Base-by-base conservation (phyloP, 306 rosid species). In the Casuarina equisetifolia region DNA sequence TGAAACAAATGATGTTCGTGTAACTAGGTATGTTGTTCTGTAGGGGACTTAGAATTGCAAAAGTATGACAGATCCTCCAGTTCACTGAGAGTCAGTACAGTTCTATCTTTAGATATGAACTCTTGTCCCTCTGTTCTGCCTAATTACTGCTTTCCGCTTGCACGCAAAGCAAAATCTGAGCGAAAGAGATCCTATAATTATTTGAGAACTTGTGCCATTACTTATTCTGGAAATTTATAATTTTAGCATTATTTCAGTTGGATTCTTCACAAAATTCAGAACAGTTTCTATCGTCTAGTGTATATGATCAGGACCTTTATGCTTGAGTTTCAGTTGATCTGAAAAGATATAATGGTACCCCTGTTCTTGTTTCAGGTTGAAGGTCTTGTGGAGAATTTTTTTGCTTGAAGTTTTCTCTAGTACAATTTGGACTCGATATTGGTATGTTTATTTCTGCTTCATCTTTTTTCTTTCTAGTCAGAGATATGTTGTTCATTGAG, bases 121-220 rank as follows among this genome's bases (percentile, higher is more conserved):
- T 1, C 39, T 39, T 63, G 69, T 38, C 46, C 7, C 1, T 38
- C 16, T 63, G 20, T 63, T 63, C 12, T 16, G 44, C 16, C 16
- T 25, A 9, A 69, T 52, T 73, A 51, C 50, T 36, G 42, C 69
- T 36, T 44, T 38, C 36, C 20, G 76, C 73, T 62, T 49, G 66
- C 54, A 73, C 69, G 69, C 10, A 40, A 76, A 48, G 46, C 51
- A 80, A 20, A 66, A 57, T 82, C 43, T 58, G 55, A 69, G 64
- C 43, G 72, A 38, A 74, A 64, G 42, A 78, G 20, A 81, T 44
- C 53, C 38, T 53, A 25, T 25, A 25, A 25, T 25, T 25, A 25
- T 61, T 36, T 44, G 40, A 54, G 69, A 48, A 49, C 20, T 68
- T 35, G 19, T 9, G 51, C 51, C 59, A 44, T 62, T 42, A 48